Percentiles rank a stretch among this genome's conserved stretches.
phyloP scores from a whole-genome alignment of 371 early-diverging fungal genomes.

The Paramicrosporidium saccamoebae region DNA sequence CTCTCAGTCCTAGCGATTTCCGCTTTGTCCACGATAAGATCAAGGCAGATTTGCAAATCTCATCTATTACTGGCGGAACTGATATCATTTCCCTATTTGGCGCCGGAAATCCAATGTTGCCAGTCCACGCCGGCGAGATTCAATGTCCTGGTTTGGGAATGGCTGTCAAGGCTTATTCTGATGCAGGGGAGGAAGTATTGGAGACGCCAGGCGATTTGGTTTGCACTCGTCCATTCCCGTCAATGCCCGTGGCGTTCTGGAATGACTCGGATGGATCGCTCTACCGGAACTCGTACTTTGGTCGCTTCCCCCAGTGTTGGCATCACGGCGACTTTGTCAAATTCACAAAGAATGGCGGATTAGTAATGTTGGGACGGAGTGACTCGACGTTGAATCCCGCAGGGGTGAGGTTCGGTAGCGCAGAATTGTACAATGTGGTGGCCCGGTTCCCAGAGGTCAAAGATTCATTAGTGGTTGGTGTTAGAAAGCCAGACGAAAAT shows the following conservation, averaged over 20 bases:
- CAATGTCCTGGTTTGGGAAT: slow-evolving; percentile 70
- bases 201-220: slow-evolving; percentile 60
- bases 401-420: slow-evolving; percentile 77
- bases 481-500: slow-evolving; percentile 23
- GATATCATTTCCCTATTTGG: slow-evolving; percentile 84
- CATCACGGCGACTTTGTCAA: slow-evolving; percentile 77
- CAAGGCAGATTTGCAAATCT: slow-evolving; percentile 41
- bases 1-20: slow-evolving; percentile 56
- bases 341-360: slow-evolving; percentile 57
- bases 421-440: slow-evolving; percentile 66
- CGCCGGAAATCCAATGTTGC: slow-evolving; percentile 43
- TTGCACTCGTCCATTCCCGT: slow-evolving; percentile 68
- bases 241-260: slow-evolving; percentile 83
- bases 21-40: slow-evolving; percentile 58
- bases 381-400: slow-evolving; percentile 86
- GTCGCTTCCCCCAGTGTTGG: slow-evolving; percentile 45
- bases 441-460: slow-evolving; percentile 24
- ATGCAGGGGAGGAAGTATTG: slow-evolving; percentile 11
- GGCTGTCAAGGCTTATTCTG: slow-evolving; percentile 65
- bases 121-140: slow-evolving; percentile 78
- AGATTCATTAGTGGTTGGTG: slow-evolving; percentile 45
- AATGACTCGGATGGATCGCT: slow-evolving; percentile 28
- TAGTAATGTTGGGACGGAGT: slow-evolving; percentile 71
- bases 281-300: slow-evolving; percentile 66
- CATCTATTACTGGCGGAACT: slow-evolving; percentile 84